Evolutionary conservation across 2,329 filamentous ascomycete species (phyloP).

Genomic region (Myriosclerotinia duriaeana): DNA sequence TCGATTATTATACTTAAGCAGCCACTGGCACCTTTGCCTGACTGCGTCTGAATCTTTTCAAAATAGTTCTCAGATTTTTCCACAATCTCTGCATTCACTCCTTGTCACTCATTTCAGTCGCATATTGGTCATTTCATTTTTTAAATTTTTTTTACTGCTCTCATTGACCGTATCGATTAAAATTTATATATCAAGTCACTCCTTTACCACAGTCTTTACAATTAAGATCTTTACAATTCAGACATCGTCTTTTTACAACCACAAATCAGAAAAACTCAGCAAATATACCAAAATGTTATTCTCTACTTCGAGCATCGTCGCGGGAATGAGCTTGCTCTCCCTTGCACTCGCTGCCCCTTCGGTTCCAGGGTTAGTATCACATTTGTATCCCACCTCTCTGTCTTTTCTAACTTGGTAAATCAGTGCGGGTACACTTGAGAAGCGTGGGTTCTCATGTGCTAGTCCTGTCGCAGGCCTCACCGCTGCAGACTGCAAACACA

Average conservation of each 20-base stretch:
- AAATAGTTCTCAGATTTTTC: not conserved
- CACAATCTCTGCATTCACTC: slow-evolving; percentile 8
- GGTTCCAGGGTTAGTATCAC: slow-evolving; percentile 14
- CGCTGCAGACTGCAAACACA: slow-evolving; percentile 23
- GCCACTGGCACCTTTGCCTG: slow-evolving; percentile 5
- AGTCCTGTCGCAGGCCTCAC: slow-evolving; percentile 20
- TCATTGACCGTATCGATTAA: not conserved
- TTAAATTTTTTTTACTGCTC: not conserved
- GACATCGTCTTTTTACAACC: not conserved
- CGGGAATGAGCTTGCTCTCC: slow-evolving; percentile 22
- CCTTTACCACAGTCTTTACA: slow-evolving; percentile 5
- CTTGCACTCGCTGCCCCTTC: slow-evolving; percentile 18
- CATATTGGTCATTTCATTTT: slow-evolving; percentile 11
- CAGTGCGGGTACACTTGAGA: slow-evolving; percentile 16
- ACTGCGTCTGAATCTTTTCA: not conserved
- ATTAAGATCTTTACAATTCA: not conserved
- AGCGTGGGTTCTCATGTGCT: slow-evolving; percentile 22
- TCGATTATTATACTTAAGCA: slow-evolving; percentile 15
- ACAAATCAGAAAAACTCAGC: not conserved
- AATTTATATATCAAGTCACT: slow-evolving; percentile 15
- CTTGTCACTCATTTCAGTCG: slow-evolving; percentile 6
- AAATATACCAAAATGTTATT: slow-evolving; percentile 17
- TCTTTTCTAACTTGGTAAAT: not conserved
- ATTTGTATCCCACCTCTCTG: not conserved
- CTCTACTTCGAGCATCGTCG: slow-evolving; percentile 14